Conservation (phyloP, 768 basidiomycete genomes). For the Leccinum aurantiacum region DNA sequence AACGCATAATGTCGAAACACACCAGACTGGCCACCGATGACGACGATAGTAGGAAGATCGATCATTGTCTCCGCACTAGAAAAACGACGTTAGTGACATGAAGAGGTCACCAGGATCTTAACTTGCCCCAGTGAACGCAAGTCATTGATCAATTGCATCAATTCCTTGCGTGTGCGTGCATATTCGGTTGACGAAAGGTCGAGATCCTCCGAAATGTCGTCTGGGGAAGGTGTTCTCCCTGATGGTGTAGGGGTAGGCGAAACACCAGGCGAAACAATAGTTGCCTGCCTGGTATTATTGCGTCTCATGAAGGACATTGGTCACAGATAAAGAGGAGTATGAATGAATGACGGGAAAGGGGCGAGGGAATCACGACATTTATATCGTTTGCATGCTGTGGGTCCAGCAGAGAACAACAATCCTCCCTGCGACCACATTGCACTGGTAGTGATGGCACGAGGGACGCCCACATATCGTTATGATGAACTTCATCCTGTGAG, state of each 20-base stretch:
- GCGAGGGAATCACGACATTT: constrained; percentile 3
- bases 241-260: constrained; percentile 3
- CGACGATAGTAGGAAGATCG: constrained; percentile 51
- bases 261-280: neutral
- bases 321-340: neutral
- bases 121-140: constrained; percentile 43
- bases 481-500: constrained; percentile 1
- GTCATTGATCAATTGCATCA: constrained; percentile 40
- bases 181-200: constrained; percentile 38
- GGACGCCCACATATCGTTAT: neutral
- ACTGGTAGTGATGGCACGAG: constrained; percentile 1
- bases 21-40: constrained; percentile 61
- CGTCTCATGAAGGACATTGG: constrained; percentile 11
- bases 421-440: neutral
- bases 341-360: neutral
- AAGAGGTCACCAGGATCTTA: neutral
- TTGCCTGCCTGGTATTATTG: neutral
- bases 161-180: constrained; percentile 38
- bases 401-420: neutral
- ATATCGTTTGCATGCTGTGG: constrained; percentile 6
- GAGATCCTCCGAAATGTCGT: constrained; percentile 12
- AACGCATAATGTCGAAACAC: constrained; percentile 7
- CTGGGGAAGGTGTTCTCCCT: constrained; percentile 10
- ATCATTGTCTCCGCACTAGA: constrained; percentile 39
- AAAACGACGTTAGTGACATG: constrained; percentile 2